Evolutionary conservation across 805 yeast genomes (phyloP), one percentile per base, ranked within the genome.

Genomic region (Saturnispora mendoncae): DNA sequence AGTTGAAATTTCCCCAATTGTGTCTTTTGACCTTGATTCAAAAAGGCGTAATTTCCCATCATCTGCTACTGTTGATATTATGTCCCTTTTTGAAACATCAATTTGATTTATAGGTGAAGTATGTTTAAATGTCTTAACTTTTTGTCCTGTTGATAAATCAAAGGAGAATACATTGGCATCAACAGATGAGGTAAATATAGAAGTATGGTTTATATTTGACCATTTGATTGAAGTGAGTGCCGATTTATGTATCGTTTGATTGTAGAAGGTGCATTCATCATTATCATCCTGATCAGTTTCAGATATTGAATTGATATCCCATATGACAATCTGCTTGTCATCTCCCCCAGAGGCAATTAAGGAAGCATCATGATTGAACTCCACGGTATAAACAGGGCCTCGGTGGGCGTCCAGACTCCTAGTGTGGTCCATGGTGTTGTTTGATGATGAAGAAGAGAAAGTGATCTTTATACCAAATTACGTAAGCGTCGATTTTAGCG

Each of bases 181-280:
- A 0, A 88, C 78, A 20, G 84, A 72, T 2, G 76, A 61, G 2
- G 80, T 63, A 13, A 67, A 69, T 2, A 78, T 14, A 2, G 56
- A 46, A 12, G 62, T 47, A 27, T 72, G 76, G 31, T 72, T 68
- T 5, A 59, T 49, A 3, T 57, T 44, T 1, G 61, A 57, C 84
- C 88, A 83, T 23, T 61, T 55, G 8, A 82, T 49, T 1, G 78
- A 69, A 0, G 85, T 74, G 0, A 84, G 67, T 0, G 86, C 85
- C 6, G 75, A 71, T 44, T 78, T 78, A 52, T 80, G 85, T 2
- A 50, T 20, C 14, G 41, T 34, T 18, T 7, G 12, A 15, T 20
- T 25, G 21, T 39, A 30, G 25, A 13, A 20, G 14, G 24, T 19
- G 9, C 9, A 23, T 10, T 39, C 28, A 4, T 21, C 24, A 14